These are phyloP conservation scores for Solanum sparsipilum DNA, from an alignment of 257 asterid genomes.

Conservation along the genomic window DNA sequence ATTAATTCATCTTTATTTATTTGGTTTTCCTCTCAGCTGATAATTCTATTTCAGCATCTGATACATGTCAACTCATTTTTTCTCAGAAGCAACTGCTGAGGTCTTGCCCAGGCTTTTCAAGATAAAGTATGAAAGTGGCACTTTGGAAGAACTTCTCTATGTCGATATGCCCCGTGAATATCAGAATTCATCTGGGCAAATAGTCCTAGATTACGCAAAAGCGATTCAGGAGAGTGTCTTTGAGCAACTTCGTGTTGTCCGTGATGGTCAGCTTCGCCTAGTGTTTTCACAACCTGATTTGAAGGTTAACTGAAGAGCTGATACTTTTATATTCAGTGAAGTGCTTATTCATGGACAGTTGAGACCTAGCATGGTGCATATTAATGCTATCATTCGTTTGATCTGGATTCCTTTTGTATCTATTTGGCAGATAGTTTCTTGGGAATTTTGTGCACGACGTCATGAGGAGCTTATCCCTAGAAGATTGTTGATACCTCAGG, in stretches of 20 bases:
- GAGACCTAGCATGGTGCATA: background rate
- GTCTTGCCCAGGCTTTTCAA: constrained; percentile 87
- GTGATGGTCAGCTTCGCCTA: constrained; percentile 94
- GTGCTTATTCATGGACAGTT: background rate
- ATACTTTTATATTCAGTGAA: background rate
- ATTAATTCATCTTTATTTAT: background rate
- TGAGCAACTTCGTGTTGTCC: constrained; percentile 95
- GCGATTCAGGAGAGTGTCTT: constrained; percentile 95
- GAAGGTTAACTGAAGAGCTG: constrained; percentile 39
- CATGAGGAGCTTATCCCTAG: constrained; percentile 97
- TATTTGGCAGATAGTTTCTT: constrained; percentile 66
- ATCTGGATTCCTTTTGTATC: background rate
- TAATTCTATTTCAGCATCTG: background rate
- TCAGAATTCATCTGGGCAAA: constrained; percentile 88
- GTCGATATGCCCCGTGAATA: constrained; percentile 95
- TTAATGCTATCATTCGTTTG: background rate
- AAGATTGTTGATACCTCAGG: constrained; percentile 91
- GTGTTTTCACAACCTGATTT: constrained; percentile 74
- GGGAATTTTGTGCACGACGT: constrained; percentile 98
- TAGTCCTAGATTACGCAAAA: constrained; percentile 86
- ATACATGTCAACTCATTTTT: constrained; percentile 2
- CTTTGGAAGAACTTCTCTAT: constrained; percentile 84
- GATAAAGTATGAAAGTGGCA: constrained; percentile 89
- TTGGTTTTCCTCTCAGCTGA: background rate
- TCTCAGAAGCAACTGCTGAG: constrained; percentile 91